A percentile compares a stretch with the other conserved stretches of the same genome.
Conservation (phyloP, 768 basidiomycete species). For the Pisolithus marmoratus region DNA sequence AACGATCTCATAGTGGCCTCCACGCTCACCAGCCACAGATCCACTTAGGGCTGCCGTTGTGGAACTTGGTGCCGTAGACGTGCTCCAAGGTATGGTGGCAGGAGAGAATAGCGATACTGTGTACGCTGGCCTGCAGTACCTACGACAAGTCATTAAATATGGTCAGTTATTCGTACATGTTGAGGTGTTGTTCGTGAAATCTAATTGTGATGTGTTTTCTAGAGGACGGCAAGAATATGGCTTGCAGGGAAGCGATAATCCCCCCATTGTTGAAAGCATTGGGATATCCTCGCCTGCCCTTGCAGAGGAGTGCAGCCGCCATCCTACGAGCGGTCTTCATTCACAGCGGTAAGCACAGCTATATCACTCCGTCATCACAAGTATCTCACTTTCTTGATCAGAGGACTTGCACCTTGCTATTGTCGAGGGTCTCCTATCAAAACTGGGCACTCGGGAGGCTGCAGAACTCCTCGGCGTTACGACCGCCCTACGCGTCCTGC, state of each 20-base stretch:
- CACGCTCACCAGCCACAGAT: constrained; percentile 5
- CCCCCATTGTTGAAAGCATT: constrained; percentile 11
- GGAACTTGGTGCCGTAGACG: constrained; percentile 8
- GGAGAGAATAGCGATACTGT: constrained; percentile 1
- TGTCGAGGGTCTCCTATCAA: constrained; percentile 5
- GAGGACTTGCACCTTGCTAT: constrained; percentile 9
- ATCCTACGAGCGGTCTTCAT: constrained; percentile 9
- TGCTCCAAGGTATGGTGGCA: constrained; percentile 12
- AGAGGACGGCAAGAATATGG: constrained; percentile 3
- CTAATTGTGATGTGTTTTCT: neutral
- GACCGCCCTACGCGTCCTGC: constrained; percentile 8
- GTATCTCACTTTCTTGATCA: neutral
- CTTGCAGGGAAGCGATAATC: constrained; percentile 6
- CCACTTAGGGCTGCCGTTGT: constrained; percentile 12
- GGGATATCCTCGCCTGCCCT: constrained; percentile 8
- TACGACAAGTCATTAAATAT: constrained; percentile 14
- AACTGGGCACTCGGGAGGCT: constrained; percentile 16
- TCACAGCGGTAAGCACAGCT: constrained; percentile 6
- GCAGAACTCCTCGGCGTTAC: constrained; percentile 13
- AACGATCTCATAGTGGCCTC: too few relatives aligned
- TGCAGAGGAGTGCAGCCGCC: constrained; percentile 14
- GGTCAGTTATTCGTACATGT: constrained; percentile 6
- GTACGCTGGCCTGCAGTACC: constrained; percentile 19
- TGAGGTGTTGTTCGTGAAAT: neutral
- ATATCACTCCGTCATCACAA: neutral